These are phyloP conservation scores for Paragyromitra xinjiangensis DNA, from an alignment of 495 filamentous ascomycete genomes.

Conservation along the genomic window DNA sequence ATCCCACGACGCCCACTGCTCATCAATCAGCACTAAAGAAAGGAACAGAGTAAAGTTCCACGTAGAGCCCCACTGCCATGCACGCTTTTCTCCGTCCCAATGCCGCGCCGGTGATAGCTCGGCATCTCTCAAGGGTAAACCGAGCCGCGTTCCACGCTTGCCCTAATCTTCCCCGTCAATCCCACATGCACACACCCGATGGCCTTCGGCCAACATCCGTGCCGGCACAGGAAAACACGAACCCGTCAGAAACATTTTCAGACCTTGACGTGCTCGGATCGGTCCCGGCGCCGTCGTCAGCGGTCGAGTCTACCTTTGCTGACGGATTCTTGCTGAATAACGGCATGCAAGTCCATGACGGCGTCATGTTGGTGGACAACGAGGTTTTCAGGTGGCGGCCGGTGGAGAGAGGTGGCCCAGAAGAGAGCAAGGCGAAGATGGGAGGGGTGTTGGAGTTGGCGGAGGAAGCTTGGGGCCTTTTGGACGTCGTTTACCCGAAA, in stretches of 20 bases:
- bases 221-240: slow-evolving; percentile 5
- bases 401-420: slow-evolving; percentile 49
- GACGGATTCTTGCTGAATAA: slow-evolving; percentile 86
- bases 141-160: slow-evolving; percentile 33
- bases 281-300: slow-evolving; percentile 77
- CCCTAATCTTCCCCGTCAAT: slow-evolving; percentile 14
- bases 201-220: not conserved
- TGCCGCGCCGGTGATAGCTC: slow-evolving; percentile 14
- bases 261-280: slow-evolving; percentile 79
- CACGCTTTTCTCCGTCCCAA: slow-evolving; percentile 24
- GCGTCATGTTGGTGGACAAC: slow-evolving; percentile 78
- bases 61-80: slow-evolving; percentile 30
- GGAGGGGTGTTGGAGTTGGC: slow-evolving; percentile 84
- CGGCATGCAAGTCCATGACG: slow-evolving; percentile 74
- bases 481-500: slow-evolving; percentile 85
- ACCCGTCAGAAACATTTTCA: slow-evolving; percentile 36
- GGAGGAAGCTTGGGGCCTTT: slow-evolving; percentile 75
- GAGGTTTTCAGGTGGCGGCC: slow-evolving; percentile 91
- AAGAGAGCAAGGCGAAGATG: slow-evolving; percentile 65
- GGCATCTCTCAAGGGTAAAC: slow-evolving; percentile 13
- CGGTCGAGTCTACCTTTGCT: slow-evolving; percentile 77
- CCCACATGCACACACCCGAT: not conserved
- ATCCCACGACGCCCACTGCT: slow-evolving; percentile 34
- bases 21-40: slow-evolving; percentile 22
- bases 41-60: slow-evolving; percentile 15